phyloP scores from a whole-genome alignment of 202 grass and related monocot genomes.

The Carex arenaria region DNA sequence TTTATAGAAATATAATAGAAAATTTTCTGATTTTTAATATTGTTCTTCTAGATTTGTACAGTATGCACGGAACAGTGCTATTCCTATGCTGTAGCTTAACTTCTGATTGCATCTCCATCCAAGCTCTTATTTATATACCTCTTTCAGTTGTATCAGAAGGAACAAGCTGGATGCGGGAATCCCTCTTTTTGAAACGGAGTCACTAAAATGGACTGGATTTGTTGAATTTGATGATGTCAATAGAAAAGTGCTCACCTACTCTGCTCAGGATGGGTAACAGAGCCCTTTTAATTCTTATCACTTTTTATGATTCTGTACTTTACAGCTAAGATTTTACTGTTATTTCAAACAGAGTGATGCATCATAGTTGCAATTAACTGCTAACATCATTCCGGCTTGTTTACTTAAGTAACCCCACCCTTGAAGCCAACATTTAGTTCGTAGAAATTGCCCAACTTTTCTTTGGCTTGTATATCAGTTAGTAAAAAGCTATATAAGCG shows the following conservation, averaged over 20 bases:
- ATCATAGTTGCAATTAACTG: background rate
- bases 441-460: background rate
- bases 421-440: background rate
- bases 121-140: background rate
- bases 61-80: background rate
- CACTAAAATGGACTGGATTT: slow-evolving; percentile 98
- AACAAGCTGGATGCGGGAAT: slow-evolving; percentile 83
- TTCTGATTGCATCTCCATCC: background rate
- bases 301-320: background rate
- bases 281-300: background rate
- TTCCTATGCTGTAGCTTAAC: background rate
- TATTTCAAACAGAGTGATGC: background rate
- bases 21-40: background rate
- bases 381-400: background rate
- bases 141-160: slow-evolving; percentile 83
- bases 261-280: slow-evolving; percentile 80
- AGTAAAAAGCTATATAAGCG: background rate
- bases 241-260: slow-evolving; percentile 84
- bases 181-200: slow-evolving; percentile 90
- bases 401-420: background rate
- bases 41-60: background rate
- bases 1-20: background rate
- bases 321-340: slow-evolving; percentile 15
- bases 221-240: slow-evolving; percentile 99
- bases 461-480: background rate